Base-by-base conservation (phyloP, 306 rosid species). In the Canavalia gladiata region DNA sequence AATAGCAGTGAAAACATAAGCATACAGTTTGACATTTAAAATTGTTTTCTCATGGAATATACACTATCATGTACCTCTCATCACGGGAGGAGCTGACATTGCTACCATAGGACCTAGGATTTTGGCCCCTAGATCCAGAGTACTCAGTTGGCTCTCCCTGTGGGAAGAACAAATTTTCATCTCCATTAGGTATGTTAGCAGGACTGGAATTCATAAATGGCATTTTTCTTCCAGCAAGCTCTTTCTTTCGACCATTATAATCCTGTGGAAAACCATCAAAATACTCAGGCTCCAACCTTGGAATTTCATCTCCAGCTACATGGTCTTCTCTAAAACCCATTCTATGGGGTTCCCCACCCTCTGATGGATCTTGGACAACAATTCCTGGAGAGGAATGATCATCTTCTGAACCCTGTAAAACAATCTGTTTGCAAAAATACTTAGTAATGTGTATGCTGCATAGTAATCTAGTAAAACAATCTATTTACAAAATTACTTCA, bases 351-450 rank as follows among this genome's bases (percentile, higher is more conserved):
- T 90, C 95, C 62, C 81, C 88, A 49, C 82, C 91, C 78, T 89
- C 95, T 31, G 75, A 72, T 83, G 75, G 90, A 55, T 90, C 91
- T 58, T 82, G 90, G 58, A 63, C 84, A 77, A 71, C 89, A 75
- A 68, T 79, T 83, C 90, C 97, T 10, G 91, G 89, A 81, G 97
- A 79, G 73, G 89, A 87, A 84, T 89, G 94, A 87, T 96, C 98
- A 84, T 93, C 96, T 50, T 82, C 86, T 67, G 93, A 79, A 78
- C 78, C 98, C 94, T 89, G 98, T 92, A 92, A 87, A 88, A 93
- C 96, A 92, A 96, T 96, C 99, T 96, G 84, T 81, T 73, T 72
- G 68, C 83, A 82, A 83, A 85, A 81, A 83, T 31, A 74, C 30
- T 70, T n/a, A 76, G 82, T 78, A 52, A 89, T 49, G 50, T 70